phyloP scores from a whole-genome alignment of 2,329 filamentous ascomycete genomes.

The Domatiomyces globalis region DNA sequence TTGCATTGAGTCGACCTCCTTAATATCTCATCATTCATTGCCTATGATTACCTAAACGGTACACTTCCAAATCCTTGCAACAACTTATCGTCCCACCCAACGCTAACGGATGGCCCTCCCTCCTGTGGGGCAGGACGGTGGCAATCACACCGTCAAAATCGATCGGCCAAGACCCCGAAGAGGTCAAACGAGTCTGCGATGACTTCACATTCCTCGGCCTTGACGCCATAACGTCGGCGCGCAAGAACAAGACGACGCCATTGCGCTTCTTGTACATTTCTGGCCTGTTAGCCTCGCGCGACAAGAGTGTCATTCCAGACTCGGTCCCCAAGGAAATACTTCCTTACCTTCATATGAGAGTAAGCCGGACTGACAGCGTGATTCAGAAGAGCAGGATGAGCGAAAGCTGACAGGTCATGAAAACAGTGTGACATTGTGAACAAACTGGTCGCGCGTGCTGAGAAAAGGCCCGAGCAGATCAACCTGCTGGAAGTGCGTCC shows the following conservation, averaged over 20 bases:
- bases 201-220: conserved; percentile 26
- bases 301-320: conserved; percentile 24
- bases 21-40: too few relatives aligned
- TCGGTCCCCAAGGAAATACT: too few relatives aligned
- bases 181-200: conserved; percentile 30
- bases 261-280: conserved; percentile 39
- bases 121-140: conserved; percentile 23
- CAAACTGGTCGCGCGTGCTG: conserved; percentile 29
- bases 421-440: conserved; percentile 36
- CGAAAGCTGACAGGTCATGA: too few relatives aligned
- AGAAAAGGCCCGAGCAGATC: conserved; percentile 25
- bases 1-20: too few relatives aligned
- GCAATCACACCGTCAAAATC: conserved; percentile 30
- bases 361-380: too few relatives aligned
- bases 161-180: conserved; percentile 21
- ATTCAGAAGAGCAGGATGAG: too few relatives aligned
- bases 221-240: conserved; percentile 24
- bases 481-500: conserved; percentile 31
- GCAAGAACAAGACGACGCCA: conserved; percentile 20
- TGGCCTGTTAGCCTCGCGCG: conserved; percentile 31
- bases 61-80: too few relatives aligned
- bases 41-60: too few relatives aligned
- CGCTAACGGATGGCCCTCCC: too few relatives aligned
- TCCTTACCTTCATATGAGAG: too few relatives aligned
- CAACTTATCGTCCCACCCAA: too few relatives aligned